These are phyloP conservation scores for Ophiostoma populinum DNA, from an alignment of 2,329 filamentous ascomycete species.

Conservation along the genomic window DNA sequence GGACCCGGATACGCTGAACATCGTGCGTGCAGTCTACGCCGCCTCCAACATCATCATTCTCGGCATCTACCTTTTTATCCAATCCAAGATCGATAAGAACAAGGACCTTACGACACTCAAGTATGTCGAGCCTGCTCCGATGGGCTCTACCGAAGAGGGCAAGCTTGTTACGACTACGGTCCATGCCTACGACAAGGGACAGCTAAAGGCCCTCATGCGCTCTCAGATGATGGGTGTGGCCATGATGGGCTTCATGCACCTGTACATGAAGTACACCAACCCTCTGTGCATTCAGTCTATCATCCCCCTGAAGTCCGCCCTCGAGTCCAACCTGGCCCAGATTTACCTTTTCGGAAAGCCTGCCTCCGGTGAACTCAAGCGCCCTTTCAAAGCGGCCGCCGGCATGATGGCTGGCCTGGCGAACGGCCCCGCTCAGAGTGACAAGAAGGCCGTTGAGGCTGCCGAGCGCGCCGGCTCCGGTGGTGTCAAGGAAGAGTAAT, in stretches of 20 bases:
- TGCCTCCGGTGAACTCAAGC: constrained; percentile 77
- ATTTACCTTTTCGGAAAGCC: constrained; percentile 81
- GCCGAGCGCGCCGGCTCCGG: constrained; percentile 59
- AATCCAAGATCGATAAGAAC: constrained; percentile 81
- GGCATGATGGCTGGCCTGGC: constrained; percentile 71
- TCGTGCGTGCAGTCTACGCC: constrained; percentile 36
- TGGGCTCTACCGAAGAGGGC: constrained; percentile 85
- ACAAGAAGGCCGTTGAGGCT: constrained; percentile 74
- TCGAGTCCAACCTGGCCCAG: constrained; percentile 93
- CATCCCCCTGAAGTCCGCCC: constrained; percentile 86
- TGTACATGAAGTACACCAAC: constrained; percentile 99
- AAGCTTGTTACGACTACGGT: constrained; percentile 95
- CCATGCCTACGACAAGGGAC: constrained; percentile 80
- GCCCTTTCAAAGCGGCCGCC: constrained; percentile 77
- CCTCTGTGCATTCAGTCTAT: constrained; percentile 96
- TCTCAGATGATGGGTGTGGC: constrained; percentile 86
- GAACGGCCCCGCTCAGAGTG: constrained; percentile 63
- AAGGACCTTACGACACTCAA: constrained; percentile 97
- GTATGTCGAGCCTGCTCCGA: constrained; percentile 88
- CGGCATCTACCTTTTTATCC: constrained; percentile 69
- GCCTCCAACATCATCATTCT: constrained; percentile 66
- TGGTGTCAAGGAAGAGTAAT: constrained; percentile 55
- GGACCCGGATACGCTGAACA: constrained; percentile 46
- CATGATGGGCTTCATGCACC: constrained; percentile 98
- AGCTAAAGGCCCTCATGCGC: constrained; percentile 74